These are phyloP conservation scores for Tubosaeta sp. DNA, from an alignment of 768 basidiomycete species.

Conservation along the genomic window DNA sequence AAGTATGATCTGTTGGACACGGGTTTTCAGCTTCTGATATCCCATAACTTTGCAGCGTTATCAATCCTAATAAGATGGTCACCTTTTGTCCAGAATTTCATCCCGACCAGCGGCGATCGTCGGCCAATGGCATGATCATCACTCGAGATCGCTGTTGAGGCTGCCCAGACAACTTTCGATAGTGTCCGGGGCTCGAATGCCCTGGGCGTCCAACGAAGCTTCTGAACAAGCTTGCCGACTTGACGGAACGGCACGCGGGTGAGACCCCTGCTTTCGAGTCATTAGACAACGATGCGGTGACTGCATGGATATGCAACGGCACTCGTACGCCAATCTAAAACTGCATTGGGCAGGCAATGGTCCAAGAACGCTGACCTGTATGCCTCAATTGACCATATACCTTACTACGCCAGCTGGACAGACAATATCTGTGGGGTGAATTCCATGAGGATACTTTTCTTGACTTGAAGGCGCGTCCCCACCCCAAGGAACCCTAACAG, in stretches of 20 bases:
- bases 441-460: background rate
- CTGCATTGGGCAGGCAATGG: conserved; percentile 54
- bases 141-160: too few relatives aligned
- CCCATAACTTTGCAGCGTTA: conserved; percentile 36
- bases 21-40: background rate
- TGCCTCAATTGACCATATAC: conserved; percentile 33
- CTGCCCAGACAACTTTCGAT: too few relatives aligned
- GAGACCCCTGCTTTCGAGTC: conserved; percentile 72
- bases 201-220: too few relatives aligned
- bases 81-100: background rate
- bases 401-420: conserved; percentile 88
- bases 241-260: conserved; percentile 30
- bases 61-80: conserved; percentile 46
- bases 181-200: too few relatives aligned
- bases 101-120: too few relatives aligned
- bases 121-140: too few relatives aligned
- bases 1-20: conserved; percentile 45
- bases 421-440: conserved; percentile 68
- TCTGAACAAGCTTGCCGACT: too few relatives aligned
- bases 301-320: background rate
- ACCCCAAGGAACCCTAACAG: conserved; percentile 17
- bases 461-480: background rate
- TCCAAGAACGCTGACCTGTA: conserved; percentile 39
- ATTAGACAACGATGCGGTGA: conserved; percentile 53
- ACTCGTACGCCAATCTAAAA: background rate